Conservation (phyloP, 2,329 filamentous ascomycete genomes). For the Neofusicoccum kwambonambiense region DNA sequence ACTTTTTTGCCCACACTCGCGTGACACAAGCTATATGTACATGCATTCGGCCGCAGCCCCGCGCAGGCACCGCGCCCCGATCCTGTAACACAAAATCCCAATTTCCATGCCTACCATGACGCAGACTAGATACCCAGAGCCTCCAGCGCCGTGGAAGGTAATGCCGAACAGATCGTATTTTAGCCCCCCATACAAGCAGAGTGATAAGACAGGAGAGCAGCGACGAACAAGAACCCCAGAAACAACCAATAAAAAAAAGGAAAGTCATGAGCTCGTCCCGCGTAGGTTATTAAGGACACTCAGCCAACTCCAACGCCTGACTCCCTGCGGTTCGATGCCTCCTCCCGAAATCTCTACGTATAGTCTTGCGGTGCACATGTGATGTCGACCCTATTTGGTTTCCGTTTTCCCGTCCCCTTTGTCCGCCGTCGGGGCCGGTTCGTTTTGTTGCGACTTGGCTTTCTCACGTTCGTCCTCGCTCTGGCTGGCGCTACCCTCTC, state of each 20-base stretch:
- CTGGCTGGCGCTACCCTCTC: slow-evolving; percentile 38
- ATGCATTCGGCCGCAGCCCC: background rate
- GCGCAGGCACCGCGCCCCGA: background rate
- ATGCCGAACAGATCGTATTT: slow-evolving; percentile 12
- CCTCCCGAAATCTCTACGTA: background rate
- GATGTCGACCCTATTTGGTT: background rate
- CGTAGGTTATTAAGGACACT: slow-evolving; percentile 14
- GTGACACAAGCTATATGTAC: slow-evolving; percentile 1
- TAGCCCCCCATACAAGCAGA: slow-evolving; percentile 2
- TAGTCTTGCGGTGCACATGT: slow-evolving; percentile 3
- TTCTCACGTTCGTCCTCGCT: slow-evolving; percentile 35
- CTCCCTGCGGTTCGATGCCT: slow-evolving; percentile 1
- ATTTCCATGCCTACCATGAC: slow-evolving; percentile 3
- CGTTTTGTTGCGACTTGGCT: slow-evolving; percentile 15
- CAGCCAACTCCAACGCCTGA: slow-evolving; percentile 12
- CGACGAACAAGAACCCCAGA: slow-evolving; percentile 7
- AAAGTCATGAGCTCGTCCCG: slow-evolving; percentile 16
- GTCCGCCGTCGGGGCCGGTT: background rate
- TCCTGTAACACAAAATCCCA: background rate
- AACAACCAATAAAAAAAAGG: background rate
- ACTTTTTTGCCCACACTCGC: background rate
- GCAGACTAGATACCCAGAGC: slow-evolving; percentile 6
- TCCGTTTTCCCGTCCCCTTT: background rate
- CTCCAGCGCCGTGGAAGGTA: slow-evolving; percentile 6
- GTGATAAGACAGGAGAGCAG: background rate